A percentile compares a stretch with the other conserved stretches of the same genome.
These are phyloP conservation scores for Leishmania lainsoni DNA, from an alignment of 208 protist genomes.

Conservation along the genomic window DNA sequence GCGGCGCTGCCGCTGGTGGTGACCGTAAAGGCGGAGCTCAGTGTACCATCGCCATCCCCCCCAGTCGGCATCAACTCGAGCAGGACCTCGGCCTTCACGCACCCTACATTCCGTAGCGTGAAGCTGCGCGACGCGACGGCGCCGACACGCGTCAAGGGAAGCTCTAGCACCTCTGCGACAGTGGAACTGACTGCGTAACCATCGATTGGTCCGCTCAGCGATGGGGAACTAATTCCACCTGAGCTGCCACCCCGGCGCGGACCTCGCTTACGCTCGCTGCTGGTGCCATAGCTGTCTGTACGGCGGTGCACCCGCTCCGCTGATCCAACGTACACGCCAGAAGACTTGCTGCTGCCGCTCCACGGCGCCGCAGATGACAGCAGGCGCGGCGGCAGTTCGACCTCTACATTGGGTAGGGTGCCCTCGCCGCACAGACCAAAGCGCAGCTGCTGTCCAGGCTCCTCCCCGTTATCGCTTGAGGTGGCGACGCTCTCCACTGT, in stretches of 20 bases:
- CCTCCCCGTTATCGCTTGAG: slow-evolving; percentile 42
- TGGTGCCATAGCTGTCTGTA: slow-evolving; percentile 4
- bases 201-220: slow-evolving; percentile 7
- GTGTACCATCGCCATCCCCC: slow-evolving; percentile 12
- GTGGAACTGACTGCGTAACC: not conserved
- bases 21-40: slow-evolving; percentile 55
- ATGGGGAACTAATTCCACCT: not conserved
- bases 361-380: slow-evolving; percentile 3
- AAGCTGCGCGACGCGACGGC: slow-evolving; percentile 48
- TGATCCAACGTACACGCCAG: not conserved
- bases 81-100: slow-evolving; percentile 82
- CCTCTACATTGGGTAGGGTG: slow-evolving; percentile 90
- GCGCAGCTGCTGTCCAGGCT: slow-evolving; percentile 42
- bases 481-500: slow-evolving; percentile 78
- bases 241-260: slow-evolving; percentile 17
- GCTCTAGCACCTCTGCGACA: slow-evolving; percentile 64
- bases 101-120: slow-evolving; percentile 85
- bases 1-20: slow-evolving; percentile 2
- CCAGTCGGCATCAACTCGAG: slow-evolving; percentile 41
- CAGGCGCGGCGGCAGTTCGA: slow-evolving; percentile 59
- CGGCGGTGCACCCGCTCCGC: slow-evolving; percentile 24
- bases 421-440: slow-evolving; percentile 95
- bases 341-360: not conserved
- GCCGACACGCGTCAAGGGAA: slow-evolving; percentile 85
- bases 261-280: slow-evolving; percentile 17